These are phyloP conservation scores for Chaetothyriales sp. DNA, from an alignment of 2,329 filamentous ascomycete genomes.

Conservation along the genomic window DNA sequence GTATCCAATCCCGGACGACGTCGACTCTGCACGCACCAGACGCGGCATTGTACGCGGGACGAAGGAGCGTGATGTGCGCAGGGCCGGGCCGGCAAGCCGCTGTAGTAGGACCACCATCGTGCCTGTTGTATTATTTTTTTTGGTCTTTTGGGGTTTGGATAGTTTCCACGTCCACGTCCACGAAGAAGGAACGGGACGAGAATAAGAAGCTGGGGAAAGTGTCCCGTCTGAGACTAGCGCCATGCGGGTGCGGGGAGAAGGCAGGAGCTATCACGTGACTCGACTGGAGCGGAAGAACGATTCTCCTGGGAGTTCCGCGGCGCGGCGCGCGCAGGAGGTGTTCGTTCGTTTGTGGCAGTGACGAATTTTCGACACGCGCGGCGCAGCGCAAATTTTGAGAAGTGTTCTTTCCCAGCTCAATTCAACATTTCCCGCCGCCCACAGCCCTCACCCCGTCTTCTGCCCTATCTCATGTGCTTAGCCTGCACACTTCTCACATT, in stretches of 20 bases:
- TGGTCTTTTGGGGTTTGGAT: too few species aligned
- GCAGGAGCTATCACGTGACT: too few species aligned
- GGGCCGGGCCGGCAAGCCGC: not conserved
- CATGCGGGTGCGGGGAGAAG: too few species aligned
- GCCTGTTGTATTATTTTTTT: not conserved
- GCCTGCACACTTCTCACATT: not conserved
- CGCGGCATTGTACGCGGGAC: constrained; percentile 43
- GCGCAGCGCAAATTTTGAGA: not conserved
- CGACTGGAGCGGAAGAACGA: too few species aligned
- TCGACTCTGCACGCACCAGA: constrained; percentile 35
- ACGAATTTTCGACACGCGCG: not conserved
- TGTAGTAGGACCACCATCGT: not conserved
- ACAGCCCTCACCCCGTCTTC: too few species aligned
- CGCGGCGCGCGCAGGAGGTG: too few species aligned
- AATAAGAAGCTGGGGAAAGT: too few species aligned
- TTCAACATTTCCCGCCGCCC: not conserved
- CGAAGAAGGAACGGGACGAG: too few species aligned
- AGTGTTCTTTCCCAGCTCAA: not conserved
- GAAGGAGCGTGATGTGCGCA: constrained; percentile 33
- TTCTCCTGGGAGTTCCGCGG: constrained; percentile 28
- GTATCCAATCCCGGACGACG: constrained; percentile 37
- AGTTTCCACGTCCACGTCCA: too few species aligned
- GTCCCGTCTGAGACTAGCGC: too few species aligned
- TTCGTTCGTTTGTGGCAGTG: not conserved
- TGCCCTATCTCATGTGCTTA: not conserved